Percentiles rank a stretch among this genome's conserved stretches.
Evolutionary conservation across 805 yeast genomes (phyloP).

Genomic region (Ogataea siamensis): DNA sequence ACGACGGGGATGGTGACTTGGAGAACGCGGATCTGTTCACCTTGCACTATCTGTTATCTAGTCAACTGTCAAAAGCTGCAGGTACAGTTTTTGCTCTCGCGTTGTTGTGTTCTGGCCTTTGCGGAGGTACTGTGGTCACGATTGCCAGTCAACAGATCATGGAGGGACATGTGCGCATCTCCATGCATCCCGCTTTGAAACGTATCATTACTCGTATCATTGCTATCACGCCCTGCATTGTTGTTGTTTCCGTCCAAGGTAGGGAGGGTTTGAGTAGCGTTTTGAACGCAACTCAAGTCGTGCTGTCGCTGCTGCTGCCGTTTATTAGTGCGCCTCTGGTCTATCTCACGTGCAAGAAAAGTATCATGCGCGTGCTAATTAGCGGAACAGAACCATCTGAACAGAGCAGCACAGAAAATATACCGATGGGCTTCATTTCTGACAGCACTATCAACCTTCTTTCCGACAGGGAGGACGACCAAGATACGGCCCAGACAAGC

Average conservation of each 20-base stretch:
- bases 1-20: conserved; percentile 54
- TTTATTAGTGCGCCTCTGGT: conserved; percentile 86
- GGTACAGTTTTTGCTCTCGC: conserved; percentile 89
- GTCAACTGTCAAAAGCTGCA: conserved; percentile 78
- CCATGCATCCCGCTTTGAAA: conserved; percentile 77
- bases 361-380: conserved; percentile 34
- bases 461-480: conserved; percentile 7
- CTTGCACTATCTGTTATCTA: conserved; percentile 66
- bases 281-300: conserved; percentile 80
- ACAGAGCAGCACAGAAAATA: conserved; percentile 4
- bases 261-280: conserved; percentile 76
- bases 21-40: conserved; percentile 81
- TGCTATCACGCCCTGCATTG: conserved; percentile 81
- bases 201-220: conserved; percentile 77
- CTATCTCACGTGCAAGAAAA: conserved; percentile 69
- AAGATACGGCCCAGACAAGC: not conserved
- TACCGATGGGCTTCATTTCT: conserved; percentile 12
- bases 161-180: conserved; percentile 83
- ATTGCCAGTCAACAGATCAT: conserved; percentile 92
- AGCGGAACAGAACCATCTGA: conserved; percentile 11
- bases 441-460: conserved; percentile 15
- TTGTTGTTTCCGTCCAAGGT: conserved; percentile 71
- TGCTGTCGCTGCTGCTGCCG: conserved; percentile 76
- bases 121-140: conserved; percentile 93
- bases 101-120: conserved; percentile 84